phyloP scores from a whole-genome alignment of 1,284 basidiomycete species.

The Exobasidium rhododendri region DNA sequence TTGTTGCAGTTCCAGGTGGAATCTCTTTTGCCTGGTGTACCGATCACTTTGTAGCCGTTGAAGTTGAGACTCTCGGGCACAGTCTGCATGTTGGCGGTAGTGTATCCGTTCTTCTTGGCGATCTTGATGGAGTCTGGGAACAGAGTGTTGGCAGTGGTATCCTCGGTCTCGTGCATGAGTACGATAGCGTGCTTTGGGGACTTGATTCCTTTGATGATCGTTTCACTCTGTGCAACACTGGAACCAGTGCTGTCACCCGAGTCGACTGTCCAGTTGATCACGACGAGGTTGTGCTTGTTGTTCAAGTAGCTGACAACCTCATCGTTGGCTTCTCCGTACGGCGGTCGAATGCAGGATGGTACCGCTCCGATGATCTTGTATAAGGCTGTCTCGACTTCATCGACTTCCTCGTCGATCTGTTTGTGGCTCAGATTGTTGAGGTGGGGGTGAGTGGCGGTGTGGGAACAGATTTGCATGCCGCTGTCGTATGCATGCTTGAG shows the following conservation, averaged over 20 bases:
- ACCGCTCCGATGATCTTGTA: slow-evolving; percentile 44
- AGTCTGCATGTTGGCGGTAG: slow-evolving; percentile 24
- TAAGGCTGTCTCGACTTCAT: slow-evolving; percentile 40
- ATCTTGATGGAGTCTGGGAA: slow-evolving; percentile 40
- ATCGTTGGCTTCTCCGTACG: slow-evolving; percentile 30
- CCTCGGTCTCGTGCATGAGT: slow-evolving; percentile 45
- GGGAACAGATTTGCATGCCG: slow-evolving; percentile 40
- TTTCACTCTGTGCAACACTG: slow-evolving; percentile 21
- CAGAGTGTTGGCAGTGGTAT: slow-evolving; percentile 23
- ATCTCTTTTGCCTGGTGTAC: slow-evolving; percentile 25
- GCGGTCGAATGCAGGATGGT: slow-evolving; percentile 37
- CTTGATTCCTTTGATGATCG: slow-evolving; percentile 26
- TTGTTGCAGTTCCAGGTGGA: slow-evolving; percentile 33
- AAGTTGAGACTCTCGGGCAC: slow-evolving; percentile 25
- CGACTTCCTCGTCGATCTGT: slow-evolving; percentile 34
- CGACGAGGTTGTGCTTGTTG: slow-evolving; percentile 31
- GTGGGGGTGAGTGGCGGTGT: slow-evolving; percentile 38
- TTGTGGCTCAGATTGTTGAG: slow-evolving; percentile 24
- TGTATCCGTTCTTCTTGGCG: slow-evolving; percentile 33
- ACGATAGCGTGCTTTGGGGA: slow-evolving; percentile 35
- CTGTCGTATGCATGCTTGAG: slow-evolving; percentile 19
- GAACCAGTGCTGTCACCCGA: slow-evolving; percentile 31
- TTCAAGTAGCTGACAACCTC: slow-evolving; percentile 36
- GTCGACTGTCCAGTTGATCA: slow-evolving; percentile 39
- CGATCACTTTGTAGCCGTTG: slow-evolving; percentile 41